Evolutionary conservation across 345 rosid genomes (phyloP).

Genomic region (Salix udensis): DNA sequence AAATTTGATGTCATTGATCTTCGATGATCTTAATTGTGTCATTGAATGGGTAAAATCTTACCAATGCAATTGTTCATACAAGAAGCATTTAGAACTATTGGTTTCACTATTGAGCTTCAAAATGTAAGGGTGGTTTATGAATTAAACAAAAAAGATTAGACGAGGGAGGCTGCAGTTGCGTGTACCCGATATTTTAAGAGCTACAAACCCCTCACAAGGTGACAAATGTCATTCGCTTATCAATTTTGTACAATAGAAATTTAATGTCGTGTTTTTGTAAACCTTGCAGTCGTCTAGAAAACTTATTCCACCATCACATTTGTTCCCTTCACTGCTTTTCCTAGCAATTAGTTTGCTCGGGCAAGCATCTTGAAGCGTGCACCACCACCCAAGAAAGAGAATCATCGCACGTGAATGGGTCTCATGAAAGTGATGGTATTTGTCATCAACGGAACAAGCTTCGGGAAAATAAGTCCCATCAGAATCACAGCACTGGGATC

Average conservation of each 20-base stretch:
- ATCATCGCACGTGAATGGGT: background rate
- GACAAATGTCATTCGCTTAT: background rate
- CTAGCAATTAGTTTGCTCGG: background rate
- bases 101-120: background rate
- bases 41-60: background rate
- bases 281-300: too few species aligned
- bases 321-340: background rate
- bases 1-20: conserved; percentile 85
- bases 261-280: background rate
- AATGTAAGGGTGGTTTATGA: background rate
- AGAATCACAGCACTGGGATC: background rate
- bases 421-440: background rate
- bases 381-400: background rate
- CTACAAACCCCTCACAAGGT: background rate
- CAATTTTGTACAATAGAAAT: too few species aligned
- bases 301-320: too few species aligned
- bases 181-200: background rate
- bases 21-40: conserved; percentile 37
- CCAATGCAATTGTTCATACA: conserved; percentile 18
- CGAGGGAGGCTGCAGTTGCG: background rate
- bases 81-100: conserved; percentile 1
- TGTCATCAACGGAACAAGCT: background rate
- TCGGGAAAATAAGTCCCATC: background rate
- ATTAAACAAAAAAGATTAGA: background rate
- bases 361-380: background rate